Conservation (phyloP, 2,329 filamentous ascomycete species). For the Pseudocercospora pini-densiflorae region DNA sequence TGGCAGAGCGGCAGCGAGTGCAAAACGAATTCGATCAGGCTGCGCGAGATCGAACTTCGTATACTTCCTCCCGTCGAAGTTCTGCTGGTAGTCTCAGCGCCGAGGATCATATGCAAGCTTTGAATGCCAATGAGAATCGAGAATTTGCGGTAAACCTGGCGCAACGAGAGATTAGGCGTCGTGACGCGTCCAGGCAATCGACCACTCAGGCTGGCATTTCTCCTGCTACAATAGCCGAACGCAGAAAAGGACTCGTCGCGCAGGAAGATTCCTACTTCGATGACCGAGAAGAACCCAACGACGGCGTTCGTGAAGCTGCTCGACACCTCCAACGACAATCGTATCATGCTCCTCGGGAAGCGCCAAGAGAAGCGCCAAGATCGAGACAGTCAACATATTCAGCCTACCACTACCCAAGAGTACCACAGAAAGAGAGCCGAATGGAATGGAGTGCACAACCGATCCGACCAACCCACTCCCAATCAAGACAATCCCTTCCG, state of each 20-base stretch:
- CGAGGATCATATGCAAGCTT: constrained; percentile 31
- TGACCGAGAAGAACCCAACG: constrained; percentile 11
- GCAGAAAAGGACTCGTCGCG: constrained; percentile 35
- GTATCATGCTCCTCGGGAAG: constrained; percentile 12
- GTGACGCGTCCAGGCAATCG: constrained; percentile 61
- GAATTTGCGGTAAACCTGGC: constrained; percentile 79
- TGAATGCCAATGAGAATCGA: constrained; percentile 73
- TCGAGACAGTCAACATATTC: constrained; percentile 20
- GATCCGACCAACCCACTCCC: constrained; percentile 31
- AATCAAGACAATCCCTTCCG: constrained; percentile 30
- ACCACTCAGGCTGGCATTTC: constrained; percentile 61
- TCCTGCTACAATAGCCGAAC: constrained; percentile 43
- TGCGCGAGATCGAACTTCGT: constrained; percentile 20
- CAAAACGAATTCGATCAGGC: constrained; percentile 27
- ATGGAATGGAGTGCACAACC: constrained; percentile 40
- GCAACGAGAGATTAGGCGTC: constrained; percentile 69
- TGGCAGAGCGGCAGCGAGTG: constrained; percentile 35
- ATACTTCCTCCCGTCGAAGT: constrained; percentile 21
- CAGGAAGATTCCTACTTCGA: constrained; percentile 26
- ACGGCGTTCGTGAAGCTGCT: constrained; percentile 34
- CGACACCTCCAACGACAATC: constrained; percentile 28
- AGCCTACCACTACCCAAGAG: constrained; percentile 49
- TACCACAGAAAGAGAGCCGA: constrained; percentile 47
- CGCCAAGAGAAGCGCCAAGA: constrained; percentile 3
- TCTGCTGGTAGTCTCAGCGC: constrained; percentile 22